Conservation (phyloP, 2,329 filamentous ascomycete species). For the Endoconidiophora polonica region DNA sequence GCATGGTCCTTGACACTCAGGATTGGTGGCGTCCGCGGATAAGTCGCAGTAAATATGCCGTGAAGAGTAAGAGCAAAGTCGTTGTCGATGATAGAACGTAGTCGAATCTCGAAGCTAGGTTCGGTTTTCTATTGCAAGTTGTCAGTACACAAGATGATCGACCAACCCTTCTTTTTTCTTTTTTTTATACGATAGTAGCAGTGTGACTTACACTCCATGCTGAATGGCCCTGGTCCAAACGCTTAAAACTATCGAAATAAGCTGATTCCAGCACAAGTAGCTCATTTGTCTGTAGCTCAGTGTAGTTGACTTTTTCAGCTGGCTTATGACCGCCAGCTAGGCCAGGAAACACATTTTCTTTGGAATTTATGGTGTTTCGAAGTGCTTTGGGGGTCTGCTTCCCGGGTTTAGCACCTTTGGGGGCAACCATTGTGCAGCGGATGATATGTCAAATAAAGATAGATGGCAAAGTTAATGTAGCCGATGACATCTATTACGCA, state of each 20-base stretch:
- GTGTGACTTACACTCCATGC: constrained; percentile 61
- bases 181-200: constrained; percentile 5
- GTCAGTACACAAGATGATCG: constrained; percentile 1
- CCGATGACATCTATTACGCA: too few relatives aligned
- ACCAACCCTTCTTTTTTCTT: too few relatives aligned
- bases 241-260: constrained; percentile 74
- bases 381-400: neutral
- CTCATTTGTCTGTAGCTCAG: constrained; percentile 75
- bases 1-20: constrained; percentile 49
- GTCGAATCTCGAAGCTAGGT: constrained; percentile 62
- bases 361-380: neutral
- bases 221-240: constrained; percentile 49
- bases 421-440: neutral
- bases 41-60: constrained; percentile 74
- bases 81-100: constrained; percentile 57
- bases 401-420: neutral
- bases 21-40: constrained; percentile 68
- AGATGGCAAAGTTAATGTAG: too few relatives aligned
- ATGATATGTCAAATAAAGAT: too few relatives aligned
- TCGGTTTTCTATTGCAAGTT: constrained; percentile 48
- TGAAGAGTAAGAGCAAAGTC: constrained; percentile 56
- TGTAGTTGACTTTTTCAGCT: constrained; percentile 46
- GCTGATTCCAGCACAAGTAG: constrained; percentile 73
- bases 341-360: constrained; percentile 27
- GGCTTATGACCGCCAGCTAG: constrained; percentile 28